Conservation (phyloP, 2,329 filamentous ascomycete genomes). For the Talaromyces sp. region DNA sequence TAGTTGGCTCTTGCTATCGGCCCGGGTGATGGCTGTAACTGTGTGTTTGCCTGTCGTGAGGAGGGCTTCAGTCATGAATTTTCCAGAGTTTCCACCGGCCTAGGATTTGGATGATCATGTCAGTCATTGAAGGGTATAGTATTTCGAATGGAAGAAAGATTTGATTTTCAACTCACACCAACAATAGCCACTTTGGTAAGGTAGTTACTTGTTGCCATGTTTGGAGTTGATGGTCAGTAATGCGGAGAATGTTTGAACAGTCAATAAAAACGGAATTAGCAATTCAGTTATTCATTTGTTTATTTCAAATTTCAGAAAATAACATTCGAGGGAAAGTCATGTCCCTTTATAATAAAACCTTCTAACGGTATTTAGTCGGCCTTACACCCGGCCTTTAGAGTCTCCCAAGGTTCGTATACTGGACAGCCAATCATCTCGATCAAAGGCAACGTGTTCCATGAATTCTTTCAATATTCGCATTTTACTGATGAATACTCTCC, state of each 20-base stretch:
- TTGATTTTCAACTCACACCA: background rate
- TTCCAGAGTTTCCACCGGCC: background rate
- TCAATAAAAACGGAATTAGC: too few relatives aligned
- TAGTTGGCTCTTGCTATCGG: background rate
- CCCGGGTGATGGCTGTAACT: background rate
- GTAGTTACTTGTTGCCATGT: background rate
- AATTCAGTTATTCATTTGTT: background rate
- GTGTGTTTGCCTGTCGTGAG: background rate
- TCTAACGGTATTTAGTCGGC: background rate
- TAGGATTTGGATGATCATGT: background rate
- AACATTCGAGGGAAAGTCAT: too few relatives aligned
- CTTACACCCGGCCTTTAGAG: background rate
- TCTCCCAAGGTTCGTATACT: background rate
- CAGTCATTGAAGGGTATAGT: background rate
- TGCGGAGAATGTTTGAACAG: background rate
- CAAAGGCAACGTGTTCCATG: background rate
- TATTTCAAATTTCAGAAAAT: background rate
- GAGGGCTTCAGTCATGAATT: slow-evolving; percentile 1
- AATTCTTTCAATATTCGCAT: background rate
- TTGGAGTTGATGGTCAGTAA: background rate
- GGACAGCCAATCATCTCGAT: background rate
- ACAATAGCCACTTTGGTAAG: slow-evolving; percentile 10
- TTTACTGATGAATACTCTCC: background rate
- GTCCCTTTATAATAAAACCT: background rate
- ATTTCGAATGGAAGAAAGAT: background rate